A percentile compares a stretch with the other conserved stretches of the same genome.
Conservation (phyloP, 225 moss, liverwort and hornwort species). For the Pseudisothecium myosuroides region DNA sequence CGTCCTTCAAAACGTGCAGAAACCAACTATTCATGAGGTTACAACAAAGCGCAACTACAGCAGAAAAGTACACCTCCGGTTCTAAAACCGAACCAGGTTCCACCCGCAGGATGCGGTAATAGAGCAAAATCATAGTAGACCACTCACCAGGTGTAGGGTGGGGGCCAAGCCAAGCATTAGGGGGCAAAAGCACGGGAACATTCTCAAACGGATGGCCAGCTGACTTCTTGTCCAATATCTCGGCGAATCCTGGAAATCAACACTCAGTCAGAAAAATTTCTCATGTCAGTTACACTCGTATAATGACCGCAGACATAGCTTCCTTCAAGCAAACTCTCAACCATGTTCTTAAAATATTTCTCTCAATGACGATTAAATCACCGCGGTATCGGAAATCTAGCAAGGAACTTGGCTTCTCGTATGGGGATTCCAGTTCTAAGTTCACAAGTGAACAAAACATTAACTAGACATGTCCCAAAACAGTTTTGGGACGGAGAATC, state of each 20-base stretch:
- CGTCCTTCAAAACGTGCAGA: too few species aligned
- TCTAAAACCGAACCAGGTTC: neutral
- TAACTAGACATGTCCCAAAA: neutral
- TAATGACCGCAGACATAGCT: neutral
- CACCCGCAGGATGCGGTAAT: neutral
- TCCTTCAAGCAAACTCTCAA: neutral
- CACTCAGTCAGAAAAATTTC: neutral
- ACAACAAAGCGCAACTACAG: neutral
- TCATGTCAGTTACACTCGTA: neutral
- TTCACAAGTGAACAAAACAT: neutral
- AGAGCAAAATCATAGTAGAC: neutral
- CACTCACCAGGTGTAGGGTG: conserved; percentile 76
- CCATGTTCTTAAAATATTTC: neutral
- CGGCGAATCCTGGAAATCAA: conserved; percentile 58
- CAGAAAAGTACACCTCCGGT: neutral
- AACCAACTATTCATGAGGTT: neutral
- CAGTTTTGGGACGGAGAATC: neutral
- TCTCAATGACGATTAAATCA: neutral
- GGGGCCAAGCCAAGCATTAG: conserved; percentile 80
- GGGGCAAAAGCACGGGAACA: conserved; percentile 85
- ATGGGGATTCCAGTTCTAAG: neutral
- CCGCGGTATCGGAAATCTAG: neutral
- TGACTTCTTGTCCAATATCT: conserved; percentile 74
- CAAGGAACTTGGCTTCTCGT: neutral
- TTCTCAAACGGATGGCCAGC: conserved; percentile 94